Percentiles rank a stretch among this genome's conserved stretches.
These are phyloP conservation scores for Hypoxylon sp. DNA, from an alignment of 2,329 filamentous ascomycete species.

Conservation along the genomic window DNA sequence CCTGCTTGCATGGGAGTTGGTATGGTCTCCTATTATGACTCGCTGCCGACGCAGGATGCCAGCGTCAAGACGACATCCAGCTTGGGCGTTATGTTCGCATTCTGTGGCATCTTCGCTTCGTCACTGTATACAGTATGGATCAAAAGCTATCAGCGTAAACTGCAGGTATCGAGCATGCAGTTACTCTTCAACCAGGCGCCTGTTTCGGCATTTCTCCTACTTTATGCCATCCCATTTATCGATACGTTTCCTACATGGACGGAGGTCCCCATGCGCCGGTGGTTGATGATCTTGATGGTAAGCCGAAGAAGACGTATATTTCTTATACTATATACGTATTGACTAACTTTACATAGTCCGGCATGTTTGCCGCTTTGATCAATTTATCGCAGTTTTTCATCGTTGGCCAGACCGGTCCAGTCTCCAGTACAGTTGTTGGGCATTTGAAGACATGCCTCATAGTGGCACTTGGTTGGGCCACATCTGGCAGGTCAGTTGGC, in stretches of 20 bases:
- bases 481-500: slow-evolving; percentile 67
- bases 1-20: slow-evolving; percentile 76
- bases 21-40: slow-evolving; percentile 78
- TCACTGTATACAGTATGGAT: slow-evolving; percentile 80
- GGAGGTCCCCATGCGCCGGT: slow-evolving; percentile 65
- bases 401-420: slow-evolving; percentile 72
- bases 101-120: slow-evolving; percentile 74
- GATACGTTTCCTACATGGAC: slow-evolving; percentile 73
- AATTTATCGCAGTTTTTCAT: slow-evolving; percentile 77
- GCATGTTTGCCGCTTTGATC: slow-evolving; percentile 73
- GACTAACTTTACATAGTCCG: slow-evolving; percentile 63
- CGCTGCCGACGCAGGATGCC: slow-evolving; percentile 63
- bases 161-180: slow-evolving; percentile 78
- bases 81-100: slow-evolving; percentile 75
- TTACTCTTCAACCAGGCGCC: slow-evolving; percentile 78
- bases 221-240: slow-evolving; percentile 76
- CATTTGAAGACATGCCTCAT: slow-evolving; percentile 77
- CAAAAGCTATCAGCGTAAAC: slow-evolving; percentile 73
- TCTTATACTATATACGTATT: neutral
- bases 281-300: slow-evolving; percentile 73
- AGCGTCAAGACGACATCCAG: slow-evolving; percentile 69
- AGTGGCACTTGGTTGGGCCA: slow-evolving; percentile 73
- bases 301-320: slow-evolving; percentile 43
- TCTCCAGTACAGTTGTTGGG: slow-evolving; percentile 76
- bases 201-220: slow-evolving; percentile 71